Evolutionary conservation across 495 filamentous ascomycete species (phyloP).

Genomic region (Clohesyomyces aquaticus): DNA sequence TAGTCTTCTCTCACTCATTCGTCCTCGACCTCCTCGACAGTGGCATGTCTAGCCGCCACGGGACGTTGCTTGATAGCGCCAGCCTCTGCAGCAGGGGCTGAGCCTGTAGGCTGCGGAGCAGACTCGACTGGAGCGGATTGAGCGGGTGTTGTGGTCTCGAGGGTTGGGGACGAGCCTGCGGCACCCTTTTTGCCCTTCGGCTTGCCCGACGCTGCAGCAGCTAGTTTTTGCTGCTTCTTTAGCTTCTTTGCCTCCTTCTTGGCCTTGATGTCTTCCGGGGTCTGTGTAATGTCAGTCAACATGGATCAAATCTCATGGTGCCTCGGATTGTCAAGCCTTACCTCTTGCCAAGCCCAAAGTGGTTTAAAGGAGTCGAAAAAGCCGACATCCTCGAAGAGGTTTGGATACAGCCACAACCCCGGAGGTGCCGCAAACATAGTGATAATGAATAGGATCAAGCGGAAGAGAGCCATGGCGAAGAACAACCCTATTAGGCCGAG

Average conservation of each 20-base stretch:
- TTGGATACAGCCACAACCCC: constrained; percentile 96
- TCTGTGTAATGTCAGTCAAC: constrained; percentile 11
- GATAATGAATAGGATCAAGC: constrained; percentile 90
- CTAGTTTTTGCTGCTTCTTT: constrained; percentile 18
- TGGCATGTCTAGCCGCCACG: constrained; percentile 28
- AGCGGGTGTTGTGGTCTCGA: constrained; percentile 10
- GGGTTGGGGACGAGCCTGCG: constrained; percentile 2
- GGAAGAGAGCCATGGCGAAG: constrained; percentile 96
- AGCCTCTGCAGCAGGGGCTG: constrained; percentile 6
- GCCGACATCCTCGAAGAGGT: constrained; percentile 97
- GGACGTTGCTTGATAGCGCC: constrained; percentile 22
- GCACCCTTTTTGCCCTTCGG: constrained; percentile 23
- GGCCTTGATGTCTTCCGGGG: constrained; percentile 33
- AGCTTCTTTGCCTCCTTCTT: constrained; percentile 33
- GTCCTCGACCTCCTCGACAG: constrained; percentile 40
- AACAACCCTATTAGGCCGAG: constrained; percentile 89
- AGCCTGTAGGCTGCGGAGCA: constrained; percentile 30
- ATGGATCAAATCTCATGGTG: not conserved
- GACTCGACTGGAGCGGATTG: constrained; percentile 13
- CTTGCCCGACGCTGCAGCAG: constrained; percentile 11
- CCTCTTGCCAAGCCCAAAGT: constrained; percentile 98
- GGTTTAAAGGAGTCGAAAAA: constrained; percentile 98
- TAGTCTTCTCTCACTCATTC: constrained; percentile 6
- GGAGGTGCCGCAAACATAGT: constrained; percentile 85
- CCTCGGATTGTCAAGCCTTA: constrained; percentile 49